Base-by-base conservation (phyloP, 192 early-diverging fungal genomes). In the Gigaspora rosea region DNA sequence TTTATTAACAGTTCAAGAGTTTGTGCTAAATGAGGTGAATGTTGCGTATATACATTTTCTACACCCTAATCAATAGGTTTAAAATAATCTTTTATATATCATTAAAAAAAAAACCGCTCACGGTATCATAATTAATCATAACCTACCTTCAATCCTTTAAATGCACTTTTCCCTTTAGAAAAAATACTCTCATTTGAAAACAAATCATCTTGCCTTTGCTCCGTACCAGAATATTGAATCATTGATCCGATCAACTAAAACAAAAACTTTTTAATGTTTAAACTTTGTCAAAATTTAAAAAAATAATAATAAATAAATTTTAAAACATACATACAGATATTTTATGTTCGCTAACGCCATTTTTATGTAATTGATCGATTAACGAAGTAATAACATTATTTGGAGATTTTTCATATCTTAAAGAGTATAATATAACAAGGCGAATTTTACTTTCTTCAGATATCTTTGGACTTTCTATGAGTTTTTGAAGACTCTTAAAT, bases 1-100 rank as follows among this genome's bases (percentile, higher is more conserved):
- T 97, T 96, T 46, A 94, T 76, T 56, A 95, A 73, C 36, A 88
- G 83, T 70, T 96, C 91, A 9, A 99, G 62, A 41, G 90, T 94
- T 27, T 92, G 90, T 0, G 88, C 90, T 56, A 99, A 77, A n/a
- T 91, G 88, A 20, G 98, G 96, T 27, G 86, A 88, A 80, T 99
- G 97, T 79, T 97, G 96, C 18, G 97, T 98, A 78, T 99, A 99
- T 10, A 99, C 97, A 78, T 99, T 99, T 75, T 99, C 98, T 33
- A 96, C 95, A 11, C 95, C 98, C 87, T 92, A 80, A 71, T 7
- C 4, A 57, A 77, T 4, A 56, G 27, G 78, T 78, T 27, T 16
- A 33, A 27, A 35, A 69, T 46, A 18, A 68, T 59, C 0, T 33
- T 41, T 41, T 6, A 7, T 6, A 41, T 41, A 3, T 41, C 2